Percentiles rank a stretch among this genome's conserved stretches.
Conservation (phyloP, 352 stramenopile genomes). For the Phytophthora pseudosyringae region DNA sequence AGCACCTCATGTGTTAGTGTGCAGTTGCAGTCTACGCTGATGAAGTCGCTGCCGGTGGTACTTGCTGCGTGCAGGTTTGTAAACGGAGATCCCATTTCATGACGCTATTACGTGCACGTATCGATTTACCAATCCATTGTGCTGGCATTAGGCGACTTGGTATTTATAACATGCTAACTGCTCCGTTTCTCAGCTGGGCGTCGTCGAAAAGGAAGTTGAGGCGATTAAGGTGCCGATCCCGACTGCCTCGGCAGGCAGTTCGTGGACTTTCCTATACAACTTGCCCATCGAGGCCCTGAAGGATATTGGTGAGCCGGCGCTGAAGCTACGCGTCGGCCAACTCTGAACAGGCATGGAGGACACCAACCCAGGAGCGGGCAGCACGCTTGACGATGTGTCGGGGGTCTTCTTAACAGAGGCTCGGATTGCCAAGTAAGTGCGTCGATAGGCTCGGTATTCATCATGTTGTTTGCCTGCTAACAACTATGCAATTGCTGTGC, state of each 20-base stretch:
- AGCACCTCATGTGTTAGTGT: too few species aligned
- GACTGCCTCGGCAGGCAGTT: conserved; percentile 9
- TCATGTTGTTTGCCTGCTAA: conserved; percentile 1
- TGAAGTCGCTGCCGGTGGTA: background rate
- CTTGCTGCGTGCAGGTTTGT: background rate
- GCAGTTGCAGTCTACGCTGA: background rate
- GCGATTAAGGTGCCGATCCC: conserved; percentile 2
- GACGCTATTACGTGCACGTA: background rate
- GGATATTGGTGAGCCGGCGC: background rate
- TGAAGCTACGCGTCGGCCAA: background rate
- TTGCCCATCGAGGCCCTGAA: background rate
- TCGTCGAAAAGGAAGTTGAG: conserved; percentile 13
- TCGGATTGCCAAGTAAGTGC: conserved; percentile 58
- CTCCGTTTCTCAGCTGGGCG: conserved; percentile 9
- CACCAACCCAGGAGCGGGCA: conserved; percentile 30
- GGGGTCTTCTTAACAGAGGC: conserved; percentile 83
- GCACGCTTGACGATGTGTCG: conserved; percentile 51
- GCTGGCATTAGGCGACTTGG: background rate
- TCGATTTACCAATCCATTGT: background rate
- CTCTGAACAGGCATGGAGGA: conserved; percentile 24
- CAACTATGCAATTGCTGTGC: background rate
- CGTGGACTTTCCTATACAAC: conserved; percentile 15
- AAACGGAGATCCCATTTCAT: background rate
- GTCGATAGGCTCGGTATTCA: background rate
- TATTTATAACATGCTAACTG: conserved; percentile 32